Evolutionary conservation across 257 asterid species (phyloP).

Genomic region (Solanum chmielewskii): DNA sequence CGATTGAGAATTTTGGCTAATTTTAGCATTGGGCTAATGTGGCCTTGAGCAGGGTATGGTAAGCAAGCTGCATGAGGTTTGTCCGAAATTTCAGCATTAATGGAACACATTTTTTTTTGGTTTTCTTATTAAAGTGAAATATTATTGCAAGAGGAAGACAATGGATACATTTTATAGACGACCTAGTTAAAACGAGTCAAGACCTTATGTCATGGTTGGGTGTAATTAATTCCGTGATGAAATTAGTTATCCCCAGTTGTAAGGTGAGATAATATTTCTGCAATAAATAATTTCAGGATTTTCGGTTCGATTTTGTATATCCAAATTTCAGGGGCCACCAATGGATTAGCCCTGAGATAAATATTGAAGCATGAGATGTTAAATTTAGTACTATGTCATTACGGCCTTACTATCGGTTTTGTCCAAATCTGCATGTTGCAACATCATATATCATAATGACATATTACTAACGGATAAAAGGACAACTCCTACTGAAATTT

Average conservation of each 20-base stretch:
- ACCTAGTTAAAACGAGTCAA: not conserved
- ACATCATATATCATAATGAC: not conserved
- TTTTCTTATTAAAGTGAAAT: not conserved
- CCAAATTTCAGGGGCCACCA: no score
- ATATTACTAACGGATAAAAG: not conserved
- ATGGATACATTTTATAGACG: not conserved
- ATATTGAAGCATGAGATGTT: not conserved
- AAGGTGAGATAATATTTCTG: no score
- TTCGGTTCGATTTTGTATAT: no score
- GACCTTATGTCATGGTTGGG: not conserved
- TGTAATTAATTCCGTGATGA: no score
- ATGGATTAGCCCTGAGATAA: not conserved
- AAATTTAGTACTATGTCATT: not conserved
- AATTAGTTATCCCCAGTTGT: no score
- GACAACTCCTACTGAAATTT: not conserved
- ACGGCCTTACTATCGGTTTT: not conserved
- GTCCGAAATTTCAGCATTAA: not conserved
- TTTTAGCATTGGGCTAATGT: slow-evolving; percentile 3
- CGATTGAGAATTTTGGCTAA: slow-evolving; percentile 3
- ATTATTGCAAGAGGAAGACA: not conserved
- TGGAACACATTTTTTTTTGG: not conserved
- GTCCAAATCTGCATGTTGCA: not conserved
- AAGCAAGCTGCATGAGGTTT: slow-evolving; percentile 6
- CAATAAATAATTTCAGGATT: no score
- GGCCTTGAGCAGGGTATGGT: slow-evolving; percentile 11